Conservation (phyloP, 495 filamentous ascomycete genomes). For the Xylaria longipes region DNA sequence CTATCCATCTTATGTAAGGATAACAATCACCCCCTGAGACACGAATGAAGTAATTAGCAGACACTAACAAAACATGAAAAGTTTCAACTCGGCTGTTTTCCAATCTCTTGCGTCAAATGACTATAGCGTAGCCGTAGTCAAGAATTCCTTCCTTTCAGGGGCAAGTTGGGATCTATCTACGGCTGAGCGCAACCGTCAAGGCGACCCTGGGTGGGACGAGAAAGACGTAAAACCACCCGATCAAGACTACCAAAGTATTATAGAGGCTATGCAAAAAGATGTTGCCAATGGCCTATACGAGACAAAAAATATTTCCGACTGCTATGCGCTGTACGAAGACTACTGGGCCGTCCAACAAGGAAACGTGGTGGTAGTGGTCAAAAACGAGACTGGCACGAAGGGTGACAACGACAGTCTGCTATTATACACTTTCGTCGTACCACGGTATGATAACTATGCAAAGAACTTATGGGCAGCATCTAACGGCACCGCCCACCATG, state of each 20-base stretch:
- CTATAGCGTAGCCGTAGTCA: conserved; percentile 44
- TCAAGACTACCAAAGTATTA: conserved; percentile 28
- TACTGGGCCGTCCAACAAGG: conserved; percentile 37
- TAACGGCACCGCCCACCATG: conserved; percentile 29
- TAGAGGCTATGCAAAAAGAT: conserved; percentile 32
- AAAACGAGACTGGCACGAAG: conserved; percentile 23
- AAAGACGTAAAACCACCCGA: conserved; percentile 25
- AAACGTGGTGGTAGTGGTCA: conserved; percentile 41
- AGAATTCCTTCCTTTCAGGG: conserved; percentile 36
- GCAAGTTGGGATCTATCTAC: conserved; percentile 24
- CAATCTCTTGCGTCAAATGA: conserved; percentile 46
- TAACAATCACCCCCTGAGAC: neutral
- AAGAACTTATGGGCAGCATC: conserved; percentile 44
- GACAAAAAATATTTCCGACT: conserved; percentile 31
- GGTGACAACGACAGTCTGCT: conserved; percentile 35
- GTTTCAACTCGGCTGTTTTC: conserved; percentile 53
- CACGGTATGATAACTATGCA: conserved; percentile 37
- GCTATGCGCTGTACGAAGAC: conserved; percentile 38
- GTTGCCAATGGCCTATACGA: conserved; percentile 25
- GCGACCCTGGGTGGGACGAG: conserved; percentile 30
- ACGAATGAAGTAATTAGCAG: neutral
- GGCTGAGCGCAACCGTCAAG: conserved; percentile 16
- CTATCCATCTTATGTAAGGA: conserved; percentile 43
- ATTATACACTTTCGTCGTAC: conserved; percentile 37
- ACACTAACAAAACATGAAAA: conserved; percentile 26